Evolutionary conservation across 768 basidiomycete genomes (phyloP).

Genomic region (Pholiota conissans): DNA sequence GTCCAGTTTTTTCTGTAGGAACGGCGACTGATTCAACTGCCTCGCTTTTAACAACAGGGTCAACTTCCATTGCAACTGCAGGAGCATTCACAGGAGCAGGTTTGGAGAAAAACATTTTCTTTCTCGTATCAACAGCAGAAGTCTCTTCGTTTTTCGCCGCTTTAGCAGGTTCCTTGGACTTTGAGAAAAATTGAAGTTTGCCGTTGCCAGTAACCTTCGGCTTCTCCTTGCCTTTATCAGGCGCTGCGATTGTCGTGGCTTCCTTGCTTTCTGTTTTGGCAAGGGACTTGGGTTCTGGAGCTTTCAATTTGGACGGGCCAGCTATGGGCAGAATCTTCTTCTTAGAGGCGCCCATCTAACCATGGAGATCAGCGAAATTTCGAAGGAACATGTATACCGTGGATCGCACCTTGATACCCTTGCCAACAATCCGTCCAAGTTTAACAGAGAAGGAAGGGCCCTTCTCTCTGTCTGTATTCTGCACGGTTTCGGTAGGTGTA

Average conservation of each 20-base stretch:
- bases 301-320: conserved; percentile 40
- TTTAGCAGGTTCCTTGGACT: conserved; percentile 18
- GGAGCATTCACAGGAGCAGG: conserved; percentile 3
- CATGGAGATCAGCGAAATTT: neutral
- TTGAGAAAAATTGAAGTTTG: conserved; percentile 63
- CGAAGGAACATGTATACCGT: no score
- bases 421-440: conserved; percentile 46
- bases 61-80: conserved; percentile 4
- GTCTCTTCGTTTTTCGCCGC: conserved; percentile 44
- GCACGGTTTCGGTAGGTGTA: conserved; percentile 36
- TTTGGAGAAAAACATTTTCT: conserved; percentile 21
- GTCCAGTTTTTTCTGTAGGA: conserved; percentile 14
- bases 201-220: conserved; percentile 48
- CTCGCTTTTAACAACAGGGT: neutral
- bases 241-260: conserved; percentile 6
- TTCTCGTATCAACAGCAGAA: conserved; percentile 14
- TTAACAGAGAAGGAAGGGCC: conserved; percentile 37
- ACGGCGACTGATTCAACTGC: neutral
- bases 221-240: conserved; percentile 21
- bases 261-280: conserved; percentile 25
- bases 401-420: conserved; percentile 41
- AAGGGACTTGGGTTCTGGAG: conserved; percentile 14
- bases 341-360: conserved; percentile 19
- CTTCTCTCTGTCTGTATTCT: conserved; percentile 41
- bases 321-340: conserved; percentile 34